phyloP scores from a whole-genome alignment of 2,329 filamentous ascomycete species.

The Clonostachys rosea region DNA sequence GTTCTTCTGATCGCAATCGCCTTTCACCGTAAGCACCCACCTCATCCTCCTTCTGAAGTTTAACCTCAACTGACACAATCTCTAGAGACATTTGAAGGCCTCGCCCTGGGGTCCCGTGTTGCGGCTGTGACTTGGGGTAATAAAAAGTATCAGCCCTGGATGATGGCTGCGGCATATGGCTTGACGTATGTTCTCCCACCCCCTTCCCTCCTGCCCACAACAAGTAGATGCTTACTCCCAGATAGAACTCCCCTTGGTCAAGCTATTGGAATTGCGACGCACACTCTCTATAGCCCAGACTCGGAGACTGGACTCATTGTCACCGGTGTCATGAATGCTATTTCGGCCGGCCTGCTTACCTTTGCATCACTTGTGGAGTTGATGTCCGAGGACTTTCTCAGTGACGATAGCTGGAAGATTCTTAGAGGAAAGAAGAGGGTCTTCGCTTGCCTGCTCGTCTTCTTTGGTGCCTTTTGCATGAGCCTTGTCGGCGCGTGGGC shows the following conservation, averaged over 20 bases:
- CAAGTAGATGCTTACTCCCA: no score
- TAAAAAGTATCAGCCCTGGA: conserved; percentile 42
- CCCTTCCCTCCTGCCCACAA: no score
- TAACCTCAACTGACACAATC: neutral
- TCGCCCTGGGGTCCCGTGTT: conserved; percentile 62
- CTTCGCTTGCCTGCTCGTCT: conserved; percentile 50
- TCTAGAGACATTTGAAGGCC: conserved; percentile 44
- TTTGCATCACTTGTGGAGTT: conserved; percentile 71
- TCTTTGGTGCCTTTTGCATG: conserved; percentile 57
- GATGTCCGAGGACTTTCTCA: conserved; percentile 66
- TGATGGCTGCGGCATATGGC: conserved; percentile 54
- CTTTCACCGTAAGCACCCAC: conserved; percentile 54
- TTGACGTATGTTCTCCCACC: conserved; percentile 20
- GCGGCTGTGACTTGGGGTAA: conserved; percentile 43
- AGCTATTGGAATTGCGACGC: conserved; percentile 65
- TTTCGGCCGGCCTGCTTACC: conserved; percentile 65
- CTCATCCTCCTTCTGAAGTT: accelerated
- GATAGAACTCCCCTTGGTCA: conserved; percentile 61
- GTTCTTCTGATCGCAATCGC: conserved; percentile 76
- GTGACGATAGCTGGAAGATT: conserved; percentile 56
- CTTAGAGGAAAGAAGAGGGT: conserved; percentile 49
- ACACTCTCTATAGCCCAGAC: conserved; percentile 63
- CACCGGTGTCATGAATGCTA: conserved; percentile 71
- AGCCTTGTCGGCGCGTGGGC: conserved; percentile 62
- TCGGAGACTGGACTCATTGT: conserved; percentile 63